Evolutionary conservation across 305 asterid genomes (phyloP).

Genomic region (Solanum hybrid): DNA sequence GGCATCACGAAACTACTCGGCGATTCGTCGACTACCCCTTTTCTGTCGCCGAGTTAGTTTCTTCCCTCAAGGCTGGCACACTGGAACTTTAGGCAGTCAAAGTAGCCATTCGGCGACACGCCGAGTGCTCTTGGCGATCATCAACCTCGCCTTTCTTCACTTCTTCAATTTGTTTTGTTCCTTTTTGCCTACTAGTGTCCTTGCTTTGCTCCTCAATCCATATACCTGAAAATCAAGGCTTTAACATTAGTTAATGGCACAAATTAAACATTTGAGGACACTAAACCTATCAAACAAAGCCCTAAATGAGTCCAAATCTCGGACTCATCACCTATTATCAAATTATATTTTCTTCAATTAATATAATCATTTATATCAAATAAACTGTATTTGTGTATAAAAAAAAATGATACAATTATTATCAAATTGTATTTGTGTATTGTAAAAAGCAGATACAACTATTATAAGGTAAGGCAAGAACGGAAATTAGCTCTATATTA

Average conservation of each 20-base stretch:
- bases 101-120: background rate
- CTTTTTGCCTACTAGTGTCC: background rate
- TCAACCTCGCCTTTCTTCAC: background rate
- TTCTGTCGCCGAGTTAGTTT: background rate
- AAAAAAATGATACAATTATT: too few relatives aligned
- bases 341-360: too few relatives aligned
- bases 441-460: background rate
- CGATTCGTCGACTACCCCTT: too few relatives aligned
- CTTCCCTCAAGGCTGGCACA: background rate
- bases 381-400: too few relatives aligned
- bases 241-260: background rate
- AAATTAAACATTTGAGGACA: background rate
- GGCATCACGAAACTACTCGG: too few relatives aligned
- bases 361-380: too few relatives aligned
- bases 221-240: background rate
- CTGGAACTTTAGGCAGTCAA: background rate
- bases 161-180: too few relatives aligned
- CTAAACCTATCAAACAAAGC: background rate
- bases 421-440: background rate
- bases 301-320: background rate
- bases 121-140: background rate
- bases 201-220: background rate
- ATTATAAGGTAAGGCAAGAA: too few relatives aligned
- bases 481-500: too few relatives aligned
- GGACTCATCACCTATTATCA: background rate